A percentile compares a stretch with the other conserved stretches of the same genome.
Conservation (phyloP, 1,284 basidiomycete genomes). For the Xanthoconium separans region DNA sequence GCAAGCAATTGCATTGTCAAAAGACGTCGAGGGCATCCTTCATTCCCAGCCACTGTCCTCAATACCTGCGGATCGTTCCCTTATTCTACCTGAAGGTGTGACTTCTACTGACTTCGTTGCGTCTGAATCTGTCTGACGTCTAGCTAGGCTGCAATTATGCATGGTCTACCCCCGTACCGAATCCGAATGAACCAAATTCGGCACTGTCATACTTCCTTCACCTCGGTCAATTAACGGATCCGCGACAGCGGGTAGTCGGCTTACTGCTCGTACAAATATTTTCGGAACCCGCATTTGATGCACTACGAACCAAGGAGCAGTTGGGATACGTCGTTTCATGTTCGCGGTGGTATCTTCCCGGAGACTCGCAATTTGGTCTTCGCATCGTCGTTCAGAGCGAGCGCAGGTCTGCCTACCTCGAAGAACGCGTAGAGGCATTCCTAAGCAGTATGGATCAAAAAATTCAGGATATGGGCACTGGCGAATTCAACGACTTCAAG, state of each 20-base stretch:
- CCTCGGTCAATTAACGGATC: slow-evolving; percentile 61
- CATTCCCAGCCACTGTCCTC: slow-evolving; percentile 54
- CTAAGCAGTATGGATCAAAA: slow-evolving; percentile 66
- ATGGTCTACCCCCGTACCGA: slow-evolving; percentile 73
- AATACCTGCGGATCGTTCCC: slow-evolving; percentile 41
- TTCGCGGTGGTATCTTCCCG: slow-evolving; percentile 52
- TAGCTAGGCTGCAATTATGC: slow-evolving; percentile 66
- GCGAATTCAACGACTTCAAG: slow-evolving; percentile 67
- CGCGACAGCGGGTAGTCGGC: slow-evolving; percentile 56
- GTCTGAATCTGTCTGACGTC: slow-evolving; percentile 9
- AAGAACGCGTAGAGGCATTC: slow-evolving; percentile 88
- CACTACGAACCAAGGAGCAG: slow-evolving; percentile 95
- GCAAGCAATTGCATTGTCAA: slow-evolving; percentile 77
- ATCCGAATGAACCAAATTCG: slow-evolving; percentile 87
- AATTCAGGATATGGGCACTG: slow-evolving; percentile 57
- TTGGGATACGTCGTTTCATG: slow-evolving; percentile 88
- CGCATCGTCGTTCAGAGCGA: slow-evolving; percentile 94
- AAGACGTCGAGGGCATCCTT: slow-evolving; percentile 72
- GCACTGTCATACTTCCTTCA: slow-evolving; percentile 80
- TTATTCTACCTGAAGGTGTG: slow-evolving; percentile 69
- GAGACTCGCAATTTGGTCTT: slow-evolving; percentile 72
- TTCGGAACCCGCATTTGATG: slow-evolving; percentile 90
- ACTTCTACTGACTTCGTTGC: neutral
- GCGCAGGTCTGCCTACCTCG: slow-evolving; percentile 80
- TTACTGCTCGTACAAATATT: slow-evolving; percentile 76